Evolutionary conservation across 176 grass and related monocot species (phyloP), one percentile per base, ranked within the genome.

Genomic region (Dactylis glomerata): DNA sequence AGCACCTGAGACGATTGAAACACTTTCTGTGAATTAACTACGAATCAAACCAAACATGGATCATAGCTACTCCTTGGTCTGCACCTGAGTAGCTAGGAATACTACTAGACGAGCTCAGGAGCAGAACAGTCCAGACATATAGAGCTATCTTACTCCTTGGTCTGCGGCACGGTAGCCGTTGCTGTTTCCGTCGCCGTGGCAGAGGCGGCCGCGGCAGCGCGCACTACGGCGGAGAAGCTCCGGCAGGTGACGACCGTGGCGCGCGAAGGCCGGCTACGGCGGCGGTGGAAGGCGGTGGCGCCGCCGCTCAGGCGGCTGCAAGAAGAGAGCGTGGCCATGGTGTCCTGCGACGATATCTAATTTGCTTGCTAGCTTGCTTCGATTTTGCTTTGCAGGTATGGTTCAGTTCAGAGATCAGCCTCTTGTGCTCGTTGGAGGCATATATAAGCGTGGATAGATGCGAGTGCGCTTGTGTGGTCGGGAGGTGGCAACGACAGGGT

Each of bases 261-360:
- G 0, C 74, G 23, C 3, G 55, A n/a, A n/a, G 66, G 56, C 66
- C 67, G 68, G n/a, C 49, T 78, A 23, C 37, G 65, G 5, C 24
- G 80, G n/a, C 55, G 64, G 16, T 63, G 80, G 67, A 87, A 19
- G 4, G 81, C 45, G 73, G 84, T n/a, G 79, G 56, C 57, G 79
- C 44, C 73, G 66, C 66, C 38, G 84, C 80, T 83, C 84, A 90
- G 74, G 19, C 68, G 75, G 80, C 67, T 87, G 80, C 88, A 90
- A 22, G 84, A 90, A 64, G 88, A 75, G 38, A 90, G 74, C 9
- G 88, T 90, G 56, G 80, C 80, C 80, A 90, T 87, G 26, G 79
- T 68, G 41, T 1, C 2, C 45, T 68, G 20, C 24, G 46, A 54
- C 0, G 46, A 23, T 52, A 81, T 68, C 61, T 67, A 5, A 6